A percentile compares a stretch with the other conserved stretches of the same genome.
Conservation (phyloP, 495 filamentous ascomycete species). For the Neurospora sp. region DNA sequence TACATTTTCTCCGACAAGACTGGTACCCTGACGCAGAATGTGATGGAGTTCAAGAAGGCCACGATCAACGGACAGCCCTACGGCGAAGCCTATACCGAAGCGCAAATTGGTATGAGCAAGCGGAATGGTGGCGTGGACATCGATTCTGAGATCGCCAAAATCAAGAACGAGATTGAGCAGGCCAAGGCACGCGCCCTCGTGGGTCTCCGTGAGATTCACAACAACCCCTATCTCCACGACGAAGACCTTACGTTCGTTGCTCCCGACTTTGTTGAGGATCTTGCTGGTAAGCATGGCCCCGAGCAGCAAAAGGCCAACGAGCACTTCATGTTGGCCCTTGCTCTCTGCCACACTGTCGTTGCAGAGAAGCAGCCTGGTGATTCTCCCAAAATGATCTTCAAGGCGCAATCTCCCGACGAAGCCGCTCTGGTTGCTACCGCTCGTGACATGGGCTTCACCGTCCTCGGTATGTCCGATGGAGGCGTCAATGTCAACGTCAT, state of each 20-base stretch:
- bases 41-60: constrained; percentile 99
- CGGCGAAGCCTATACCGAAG: constrained; percentile 95
- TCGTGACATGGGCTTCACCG: constrained; percentile 91
- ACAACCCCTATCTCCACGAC: constrained; percentile 86
- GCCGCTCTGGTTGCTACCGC: constrained; percentile 91
- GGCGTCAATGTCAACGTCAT: constrained; percentile 77
- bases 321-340: constrained; percentile 90
- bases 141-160: constrained; percentile 64
- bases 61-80: constrained; percentile 91
- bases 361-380: constrained; percentile 82
- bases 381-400: constrained; percentile 85
- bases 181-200: constrained; percentile 64
- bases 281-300: constrained; percentile 64
- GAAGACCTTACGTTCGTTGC: constrained; percentile 88
- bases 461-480: constrained; percentile 68
- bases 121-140: constrained; percentile 69
- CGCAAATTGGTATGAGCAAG: constrained; percentile 89
- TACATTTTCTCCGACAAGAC: constrained; percentile 99
- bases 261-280: constrained; percentile 74
- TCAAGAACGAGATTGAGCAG: constrained; percentile 66
- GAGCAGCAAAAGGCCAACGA: constrained; percentile 68
- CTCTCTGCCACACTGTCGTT: constrained; percentile 93
- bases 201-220: constrained; percentile 62
- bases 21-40: constrained; percentile 94
- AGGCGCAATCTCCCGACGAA: constrained; percentile 95